Evolutionary conservation across 2,329 filamentous ascomycete genomes (phyloP), one percentile per base, ranked within the genome.

Genomic region (Fusarium bulbicola): DNA sequence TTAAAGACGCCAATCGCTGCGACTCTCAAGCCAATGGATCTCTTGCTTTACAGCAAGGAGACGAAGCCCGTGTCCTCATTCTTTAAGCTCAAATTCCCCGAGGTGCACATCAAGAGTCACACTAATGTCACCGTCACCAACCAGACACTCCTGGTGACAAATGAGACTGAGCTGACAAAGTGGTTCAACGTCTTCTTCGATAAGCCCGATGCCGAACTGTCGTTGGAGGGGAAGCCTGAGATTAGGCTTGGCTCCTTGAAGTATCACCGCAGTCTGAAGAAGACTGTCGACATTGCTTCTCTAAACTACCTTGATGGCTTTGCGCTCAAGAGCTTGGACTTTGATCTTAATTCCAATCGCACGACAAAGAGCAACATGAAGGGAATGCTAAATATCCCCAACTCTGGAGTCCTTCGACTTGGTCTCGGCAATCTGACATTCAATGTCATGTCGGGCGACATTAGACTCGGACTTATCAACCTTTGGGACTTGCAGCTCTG

Each of bases 351-450:
- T 2, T 74, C 82, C 10, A 78, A 80, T 30, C 75, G 77, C 0
- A 80, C 84, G 0, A 46, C 64, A 21, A 84, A 83, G 16, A 80
- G 79, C 56, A 86, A 86, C 69, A 74, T 87, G 60, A 79, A 79
- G 32, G 85, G 85, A 4, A 77, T 78, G 4, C 77, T 86, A 14
- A 84, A 80, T 47, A 73, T 88, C 21, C 86, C 86, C 5, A 87
- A 87, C 70, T 77, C 79, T 39, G 84, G 85, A 6, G 76, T 81
- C 2, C 78, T 87, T 5, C 81, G 81, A 3, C 82, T 87, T 11
- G 83, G 81, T 1, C 78, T 86, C 7, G 85, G 86, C 16, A 84
- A 87, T 72, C 56, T 87, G n/a, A 84, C 83, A 1, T 80, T 86
- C 21, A 84, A 86, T 47, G 59, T 87, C 24, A 74, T 81, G 59